Conservation (phyloP, 306 rosid species). For the cucumber (Cucumis sativus) region Cucumber_9930_V3 NC_026655.2:2439501-2440000, state of each 20-base stretch:
- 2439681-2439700: neutral
- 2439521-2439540: constrained; percentile 81
- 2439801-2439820: neutral
- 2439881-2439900: too few species aligned
- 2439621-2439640: neutral
- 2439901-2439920: too few species aligned
- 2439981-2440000: too few species aligned
- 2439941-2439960: neutral
- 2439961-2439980: too few species aligned
- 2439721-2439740: neutral
- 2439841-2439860: too few species aligned
- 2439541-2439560: constrained; percentile 79
- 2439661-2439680: constrained; percentile 9
- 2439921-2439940: neutral
- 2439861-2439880: too few species aligned
- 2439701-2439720: neutral
- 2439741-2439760: neutral
- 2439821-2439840: too few species aligned
- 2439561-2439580: constrained; percentile 56
- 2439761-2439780: neutral
- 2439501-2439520: constrained; percentile 68
- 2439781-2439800: neutral
- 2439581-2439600: constrained; percentile 3
- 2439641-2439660: constrained; percentile 8
- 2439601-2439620: neutral